Evolutionary conservation across 345 rosid species (phyloP).

Genomic region (Litchi chinensis): DNA sequence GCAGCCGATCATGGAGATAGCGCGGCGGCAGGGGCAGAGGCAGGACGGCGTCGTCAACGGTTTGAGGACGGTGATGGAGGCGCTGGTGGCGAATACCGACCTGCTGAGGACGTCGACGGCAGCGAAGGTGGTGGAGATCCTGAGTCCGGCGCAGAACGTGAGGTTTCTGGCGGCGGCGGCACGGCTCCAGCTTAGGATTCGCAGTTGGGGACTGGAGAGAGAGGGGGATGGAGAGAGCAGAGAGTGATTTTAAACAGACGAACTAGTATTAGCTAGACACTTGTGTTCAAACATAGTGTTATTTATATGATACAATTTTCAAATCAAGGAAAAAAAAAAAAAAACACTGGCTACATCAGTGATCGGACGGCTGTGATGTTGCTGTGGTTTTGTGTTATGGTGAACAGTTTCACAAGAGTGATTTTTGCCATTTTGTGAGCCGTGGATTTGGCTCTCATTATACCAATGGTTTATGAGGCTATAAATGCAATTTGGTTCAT

Average conservation of each 20-base stretch:
- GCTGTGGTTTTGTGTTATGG: not conserved
- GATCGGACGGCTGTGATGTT: not conserved
- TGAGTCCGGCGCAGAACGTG: conserved; percentile 47
- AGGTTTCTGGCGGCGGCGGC: conserved; percentile 36
- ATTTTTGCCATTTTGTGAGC: not conserved
- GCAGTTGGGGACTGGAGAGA: conserved; percentile 37
- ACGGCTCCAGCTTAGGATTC: conserved; percentile 31
- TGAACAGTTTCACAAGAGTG: not conserved
- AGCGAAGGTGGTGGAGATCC: conserved; percentile 34
- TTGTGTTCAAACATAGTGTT: not conserved
- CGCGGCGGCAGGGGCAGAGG: conserved; percentile 11
- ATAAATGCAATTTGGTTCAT: no score
- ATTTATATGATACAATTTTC: not conserved
- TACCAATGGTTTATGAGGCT: no score
- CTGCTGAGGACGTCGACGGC: conserved; percentile 35
- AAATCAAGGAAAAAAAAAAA: not conserved
- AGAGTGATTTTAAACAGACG: no score
- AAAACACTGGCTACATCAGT: not conserved
- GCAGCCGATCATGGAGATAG: conserved; percentile 27
- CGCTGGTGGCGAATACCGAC: conserved; percentile 39
- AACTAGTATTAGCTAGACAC: not conserved
- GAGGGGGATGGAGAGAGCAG: not conserved
- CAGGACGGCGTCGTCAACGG: not conserved
- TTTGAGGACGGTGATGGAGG: conserved; percentile 29
- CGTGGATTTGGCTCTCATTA: not conserved